phyloP scores from a whole-genome alignment of 768 basidiomycete genomes.

The Rhodosporidiobolus sp. region DNA sequence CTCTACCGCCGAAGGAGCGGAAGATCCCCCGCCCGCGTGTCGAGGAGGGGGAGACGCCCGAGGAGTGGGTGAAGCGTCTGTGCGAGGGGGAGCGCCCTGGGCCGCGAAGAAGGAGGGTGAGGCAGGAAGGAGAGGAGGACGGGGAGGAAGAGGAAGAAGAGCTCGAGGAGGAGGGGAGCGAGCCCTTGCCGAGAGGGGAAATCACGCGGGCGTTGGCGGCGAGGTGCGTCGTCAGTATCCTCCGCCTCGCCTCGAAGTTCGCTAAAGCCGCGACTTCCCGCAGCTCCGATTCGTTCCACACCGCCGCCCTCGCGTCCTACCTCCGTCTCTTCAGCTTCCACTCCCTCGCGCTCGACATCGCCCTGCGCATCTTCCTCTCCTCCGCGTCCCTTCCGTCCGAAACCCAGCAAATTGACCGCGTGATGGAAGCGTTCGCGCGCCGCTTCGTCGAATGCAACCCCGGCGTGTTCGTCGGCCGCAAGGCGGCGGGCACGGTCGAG shows the following conservation, averaged over 20 bases:
- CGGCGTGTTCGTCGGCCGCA: constrained; percentile 60
- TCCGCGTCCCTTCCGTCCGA: constrained; percentile 86
- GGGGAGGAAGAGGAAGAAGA: neutral
- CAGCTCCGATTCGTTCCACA: constrained; percentile 71
- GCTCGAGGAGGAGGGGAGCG: neutral
- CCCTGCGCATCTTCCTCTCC: constrained; percentile 84
- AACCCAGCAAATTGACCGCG: constrained; percentile 97
- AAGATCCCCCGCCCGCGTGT: constrained; percentile 25
- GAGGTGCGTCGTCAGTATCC: constrained; percentile 55
- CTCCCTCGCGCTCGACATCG: constrained; percentile 81
- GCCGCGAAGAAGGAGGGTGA: no score
- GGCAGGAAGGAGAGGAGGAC: neutral
- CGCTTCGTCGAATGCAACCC: constrained; percentile 82
- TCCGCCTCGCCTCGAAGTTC: neutral
- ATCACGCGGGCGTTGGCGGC: constrained; percentile 75
- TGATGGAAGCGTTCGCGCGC: constrained; percentile 89
- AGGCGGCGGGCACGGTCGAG: neutral
- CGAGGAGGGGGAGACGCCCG: constrained; percentile 62
- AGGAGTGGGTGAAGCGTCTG: constrained; percentile 66
- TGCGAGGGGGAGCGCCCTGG: constrained; percentile 38
- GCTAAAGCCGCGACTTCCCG: neutral
- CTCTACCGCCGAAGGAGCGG: constrained; percentile 11
- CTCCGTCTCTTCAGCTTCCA: constrained; percentile 72
- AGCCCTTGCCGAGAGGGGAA: constrained; percentile 53
- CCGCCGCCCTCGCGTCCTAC: constrained; percentile 65